Conservation (phyloP, 148 eudicot species). For the Dysphania ambrosioides region DNA sequence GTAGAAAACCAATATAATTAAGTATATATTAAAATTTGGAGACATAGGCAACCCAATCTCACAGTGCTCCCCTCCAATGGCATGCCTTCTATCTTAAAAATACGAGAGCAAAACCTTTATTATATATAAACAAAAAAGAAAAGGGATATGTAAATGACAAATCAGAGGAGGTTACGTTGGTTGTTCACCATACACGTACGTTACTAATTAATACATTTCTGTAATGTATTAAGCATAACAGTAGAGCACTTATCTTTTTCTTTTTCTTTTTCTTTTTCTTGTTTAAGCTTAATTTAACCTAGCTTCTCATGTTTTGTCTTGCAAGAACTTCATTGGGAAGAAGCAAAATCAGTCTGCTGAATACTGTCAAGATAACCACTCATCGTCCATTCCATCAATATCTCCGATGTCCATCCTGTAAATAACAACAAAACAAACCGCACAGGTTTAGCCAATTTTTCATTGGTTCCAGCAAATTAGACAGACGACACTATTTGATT, state of each 20-base stretch:
- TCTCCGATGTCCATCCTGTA: conserved; percentile 83
- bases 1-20: background rate
- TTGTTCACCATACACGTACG: background rate
- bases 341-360: background rate
- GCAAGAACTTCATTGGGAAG: conserved; percentile 15
- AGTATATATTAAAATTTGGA: background rate
- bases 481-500: no score
- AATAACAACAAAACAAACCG: background rate
- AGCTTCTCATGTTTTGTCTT: background rate
- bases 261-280: no score
- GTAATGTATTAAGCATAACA: no score
- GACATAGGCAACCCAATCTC: background rate
- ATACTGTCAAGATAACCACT: conserved; percentile 52
- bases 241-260: no score
- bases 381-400: conserved; percentile 78
- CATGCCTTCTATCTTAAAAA: background rate
- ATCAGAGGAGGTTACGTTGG: background rate
- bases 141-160: background rate
- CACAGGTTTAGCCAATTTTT: background rate
- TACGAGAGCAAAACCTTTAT: background rate
- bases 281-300: no score
- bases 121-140: background rate
- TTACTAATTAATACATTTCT: background rate
- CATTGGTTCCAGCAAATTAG: background rate
- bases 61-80: conserved; percentile 4